phyloP scores from a whole-genome alignment of 805 yeast genomes.

The Candida golubevii region DNA sequence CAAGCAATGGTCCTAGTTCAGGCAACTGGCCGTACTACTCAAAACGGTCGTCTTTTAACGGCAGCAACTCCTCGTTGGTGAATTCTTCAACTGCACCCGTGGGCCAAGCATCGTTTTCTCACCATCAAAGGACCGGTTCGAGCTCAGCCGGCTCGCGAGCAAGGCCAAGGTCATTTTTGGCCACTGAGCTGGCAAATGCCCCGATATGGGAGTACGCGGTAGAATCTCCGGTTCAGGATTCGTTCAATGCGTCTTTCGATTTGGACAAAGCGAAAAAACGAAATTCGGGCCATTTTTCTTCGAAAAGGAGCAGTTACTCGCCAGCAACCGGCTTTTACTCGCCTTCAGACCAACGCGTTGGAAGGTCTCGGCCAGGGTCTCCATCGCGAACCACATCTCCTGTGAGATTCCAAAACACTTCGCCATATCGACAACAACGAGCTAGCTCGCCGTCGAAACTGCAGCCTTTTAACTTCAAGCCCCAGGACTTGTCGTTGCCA shows the following conservation, averaged over 20 bases:
- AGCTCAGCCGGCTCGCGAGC: conserved; percentile 14
- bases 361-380: conserved; percentile 27
- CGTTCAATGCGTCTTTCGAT: not conserved
- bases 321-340: conserved; percentile 19
- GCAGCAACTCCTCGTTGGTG: conserved; percentile 8
- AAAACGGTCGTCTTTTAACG: conserved; percentile 10
- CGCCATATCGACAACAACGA: conserved; percentile 10
- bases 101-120: conserved; percentile 13
- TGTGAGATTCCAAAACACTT: conserved; percentile 10
- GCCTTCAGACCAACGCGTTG: conserved; percentile 17
- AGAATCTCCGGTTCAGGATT: conserved; percentile 7
- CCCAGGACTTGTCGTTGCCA: conserved; percentile 36
- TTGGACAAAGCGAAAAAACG: conserved; percentile 20
- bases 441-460: conserved; percentile 13
- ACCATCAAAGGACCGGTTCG: conserved; percentile 13
- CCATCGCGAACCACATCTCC: conserved; percentile 31
- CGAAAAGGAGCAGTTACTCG: conserved; percentile 10
- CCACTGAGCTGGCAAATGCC: conserved; percentile 23
- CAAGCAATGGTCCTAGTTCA: not conserved
- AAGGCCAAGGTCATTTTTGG: conserved; percentile 34
- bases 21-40: conserved; percentile 2
- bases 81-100: conserved; percentile 13
- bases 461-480: conserved; percentile 63
- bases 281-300: conserved; percentile 18
- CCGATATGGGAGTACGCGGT: conserved; percentile 28